A percentile compares a stretch with the other conserved stretches of the same genome.
These are phyloP conservation scores for Hypericum perforatum DNA, from an alignment of 345 rosid species.

Conservation along the genomic window DNA sequence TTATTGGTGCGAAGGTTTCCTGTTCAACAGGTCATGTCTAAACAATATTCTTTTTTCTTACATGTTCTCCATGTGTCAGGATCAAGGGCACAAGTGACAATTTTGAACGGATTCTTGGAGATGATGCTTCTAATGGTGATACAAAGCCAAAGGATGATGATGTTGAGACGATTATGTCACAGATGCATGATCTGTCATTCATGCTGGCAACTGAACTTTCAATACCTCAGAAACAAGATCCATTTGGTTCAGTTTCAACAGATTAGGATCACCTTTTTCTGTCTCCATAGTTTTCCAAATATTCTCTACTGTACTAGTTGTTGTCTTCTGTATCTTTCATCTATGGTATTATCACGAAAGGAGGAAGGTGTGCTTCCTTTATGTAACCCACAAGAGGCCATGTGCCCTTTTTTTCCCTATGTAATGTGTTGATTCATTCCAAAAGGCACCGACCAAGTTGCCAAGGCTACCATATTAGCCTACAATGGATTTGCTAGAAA, in stretches of 20 bases:
- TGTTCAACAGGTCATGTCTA: neutral
- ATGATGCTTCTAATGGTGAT: constrained; percentile 13
- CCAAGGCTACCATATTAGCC: no score
- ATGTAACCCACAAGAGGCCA: no score
- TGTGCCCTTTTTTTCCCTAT: no score
- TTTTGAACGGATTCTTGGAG: constrained; percentile 21
- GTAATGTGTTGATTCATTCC: no score
- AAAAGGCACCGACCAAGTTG: no score
- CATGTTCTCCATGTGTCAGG: constrained; percentile 26
- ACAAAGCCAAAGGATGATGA: constrained; percentile 25
- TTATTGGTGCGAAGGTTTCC: neutral
- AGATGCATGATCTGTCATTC: constrained; percentile 88
- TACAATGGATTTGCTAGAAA: no score
- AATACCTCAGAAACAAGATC: constrained; percentile 28
- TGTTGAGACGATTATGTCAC: constrained; percentile 46
- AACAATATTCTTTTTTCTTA: neutral
- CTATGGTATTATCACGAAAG: neutral
- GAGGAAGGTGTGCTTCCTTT: neutral
- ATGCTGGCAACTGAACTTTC: constrained; percentile 64
- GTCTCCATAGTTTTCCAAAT: neutral
- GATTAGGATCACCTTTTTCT: constrained; percentile 1
- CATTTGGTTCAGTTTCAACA: constrained; percentile 9
- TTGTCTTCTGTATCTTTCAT: neutral
- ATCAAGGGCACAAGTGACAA: constrained; percentile 15
- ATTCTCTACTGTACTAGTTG: neutral